phyloP scores from a whole-genome alignment of 2,329 filamentous ascomycete species.

The Ophiosphaerella korrae region DNA sequence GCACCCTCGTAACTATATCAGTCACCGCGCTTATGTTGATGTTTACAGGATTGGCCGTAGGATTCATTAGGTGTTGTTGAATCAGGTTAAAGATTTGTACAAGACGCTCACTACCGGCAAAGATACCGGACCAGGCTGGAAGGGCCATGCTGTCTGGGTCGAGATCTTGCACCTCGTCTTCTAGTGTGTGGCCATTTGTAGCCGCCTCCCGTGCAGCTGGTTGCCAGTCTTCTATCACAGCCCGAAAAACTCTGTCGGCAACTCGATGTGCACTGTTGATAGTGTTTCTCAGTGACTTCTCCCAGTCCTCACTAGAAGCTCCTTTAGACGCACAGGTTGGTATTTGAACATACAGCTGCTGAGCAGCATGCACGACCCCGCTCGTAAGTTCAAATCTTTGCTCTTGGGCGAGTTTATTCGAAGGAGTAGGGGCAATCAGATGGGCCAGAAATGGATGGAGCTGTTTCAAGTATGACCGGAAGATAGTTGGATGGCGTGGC shows the following conservation, averaged over 20 bases:
- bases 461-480: slow-evolving; percentile 75
- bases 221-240: slow-evolving; percentile 82
- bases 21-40: slow-evolving; percentile 70
- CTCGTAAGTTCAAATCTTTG: slow-evolving; percentile 55
- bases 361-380: slow-evolving; percentile 62
- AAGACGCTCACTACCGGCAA: slow-evolving; percentile 72
- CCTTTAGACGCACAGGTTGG: slow-evolving; percentile 83
- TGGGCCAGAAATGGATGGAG: slow-evolving; percentile 65
- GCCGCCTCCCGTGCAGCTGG: slow-evolving; percentile 57
- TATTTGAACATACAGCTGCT: slow-evolving; percentile 70
- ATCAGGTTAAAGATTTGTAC: slow-evolving; percentile 69
- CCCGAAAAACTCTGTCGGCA: slow-evolving; percentile 77
- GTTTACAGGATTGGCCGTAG: slow-evolving; percentile 68
- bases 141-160: slow-evolving; percentile 57
- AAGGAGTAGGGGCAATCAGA: slow-evolving; percentile 69
- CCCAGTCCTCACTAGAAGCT: slow-evolving; percentile 78
- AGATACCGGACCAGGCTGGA: slow-evolving; percentile 75
- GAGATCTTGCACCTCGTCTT: slow-evolving; percentile 45
- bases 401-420: slow-evolving; percentile 35
- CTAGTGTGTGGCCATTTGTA: slow-evolving; percentile 33
- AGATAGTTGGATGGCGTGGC: slow-evolving; percentile 80
- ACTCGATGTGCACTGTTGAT: slow-evolving; percentile 71
- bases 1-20: slow-evolving; percentile 72
- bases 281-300: slow-evolving; percentile 65
- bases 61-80: slow-evolving; percentile 64